These are phyloP conservation scores for Aegilops bicornis DNA, from an alignment of 176 grass and related monocot genomes.

Conservation along the genomic window DNA sequence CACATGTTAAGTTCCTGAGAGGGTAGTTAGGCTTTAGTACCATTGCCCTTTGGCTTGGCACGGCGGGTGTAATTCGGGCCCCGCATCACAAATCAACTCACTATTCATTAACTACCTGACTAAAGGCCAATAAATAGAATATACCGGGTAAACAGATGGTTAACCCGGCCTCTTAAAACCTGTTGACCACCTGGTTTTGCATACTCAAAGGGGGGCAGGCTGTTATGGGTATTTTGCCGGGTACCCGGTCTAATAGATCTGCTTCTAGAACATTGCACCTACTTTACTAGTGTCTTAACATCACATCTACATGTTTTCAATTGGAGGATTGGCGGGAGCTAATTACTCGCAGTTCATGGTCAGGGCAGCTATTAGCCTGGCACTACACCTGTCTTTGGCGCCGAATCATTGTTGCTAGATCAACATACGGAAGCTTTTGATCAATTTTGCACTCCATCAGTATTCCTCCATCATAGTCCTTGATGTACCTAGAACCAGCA, in stretches of 20 bases:
- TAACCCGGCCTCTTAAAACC: no score
- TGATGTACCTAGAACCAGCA: slow-evolving; percentile 76
- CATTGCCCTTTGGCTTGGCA: no score
- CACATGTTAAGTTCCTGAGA: no score
- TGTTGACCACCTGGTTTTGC: no score
- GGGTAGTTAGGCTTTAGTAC: no score
- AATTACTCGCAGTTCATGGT: neutral
- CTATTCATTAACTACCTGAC: no score
- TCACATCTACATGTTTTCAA: neutral
- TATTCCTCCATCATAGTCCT: slow-evolving; percentile 99
- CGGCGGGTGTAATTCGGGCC: no score
- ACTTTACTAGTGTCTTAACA: neutral
- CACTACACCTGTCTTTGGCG: slow-evolving; percentile 90
- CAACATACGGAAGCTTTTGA: slow-evolving; percentile 82
- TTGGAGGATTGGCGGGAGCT: neutral
- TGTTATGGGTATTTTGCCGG: neutral
- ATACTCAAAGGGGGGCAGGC: neutral
- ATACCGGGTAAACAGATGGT: no score
- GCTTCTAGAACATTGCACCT: neutral
- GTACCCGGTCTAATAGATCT: neutral
- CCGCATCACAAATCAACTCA: no score
- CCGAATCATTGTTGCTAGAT: slow-evolving; percentile 97
- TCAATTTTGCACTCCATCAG: slow-evolving; percentile 99
- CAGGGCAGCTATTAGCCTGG: slow-evolving; percentile 12
- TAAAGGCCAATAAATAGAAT: no score